Base-by-base conservation (phyloP, 805 yeast species). In the Pichia eremophila region DNA sequence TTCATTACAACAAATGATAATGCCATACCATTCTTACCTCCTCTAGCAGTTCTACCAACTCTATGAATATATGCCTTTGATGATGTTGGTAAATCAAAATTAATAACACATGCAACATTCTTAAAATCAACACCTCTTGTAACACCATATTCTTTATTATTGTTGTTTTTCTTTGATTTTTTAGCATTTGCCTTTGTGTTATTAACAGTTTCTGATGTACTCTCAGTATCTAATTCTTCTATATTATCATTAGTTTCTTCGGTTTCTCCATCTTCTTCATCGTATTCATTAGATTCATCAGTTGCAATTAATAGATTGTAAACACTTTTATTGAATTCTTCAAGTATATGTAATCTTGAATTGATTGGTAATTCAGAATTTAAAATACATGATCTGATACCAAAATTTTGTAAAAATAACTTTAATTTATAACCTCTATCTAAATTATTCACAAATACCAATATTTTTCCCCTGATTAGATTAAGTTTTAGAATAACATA, bases 21-120 rank as follows among this genome's bases (percentile, higher is more conserved):
- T 0, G 98, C 85, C 78, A 88, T 90, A 49, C 99, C 99, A 2
- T 93, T 75, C 62, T 87, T 89, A 46, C 96, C 96, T 8, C 96
- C 98, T 68, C 99, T 81, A 6, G 99, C 99, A 5, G 99, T 93
- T 71, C 99, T 81, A 45, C 99, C 99, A 36, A 93, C 78, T 62
- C 99, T 78, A 66, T 93, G 99, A 31, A 88, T 82, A 62, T 93
- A 93, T 3, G 95, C 79, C 61, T 83, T 85, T 6, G 97, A 82
- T 10, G 95, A 81, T 4, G 86, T 77, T 39, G 99, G 99, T 57
- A 93, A 71, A 63, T 93, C 99, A 64, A 93, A 93, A 67, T 93
- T 93, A 54, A 93, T 71, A 8, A 93, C 99, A 69, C 98, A 93
- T 9, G 97, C 93, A 50, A 93, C 98, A 58, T 93, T 91, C 58